Evolutionary conservation across 2,329 filamentous ascomycete genomes (phyloP).

Genomic region (Lasiodiplodia citricola): DNA sequence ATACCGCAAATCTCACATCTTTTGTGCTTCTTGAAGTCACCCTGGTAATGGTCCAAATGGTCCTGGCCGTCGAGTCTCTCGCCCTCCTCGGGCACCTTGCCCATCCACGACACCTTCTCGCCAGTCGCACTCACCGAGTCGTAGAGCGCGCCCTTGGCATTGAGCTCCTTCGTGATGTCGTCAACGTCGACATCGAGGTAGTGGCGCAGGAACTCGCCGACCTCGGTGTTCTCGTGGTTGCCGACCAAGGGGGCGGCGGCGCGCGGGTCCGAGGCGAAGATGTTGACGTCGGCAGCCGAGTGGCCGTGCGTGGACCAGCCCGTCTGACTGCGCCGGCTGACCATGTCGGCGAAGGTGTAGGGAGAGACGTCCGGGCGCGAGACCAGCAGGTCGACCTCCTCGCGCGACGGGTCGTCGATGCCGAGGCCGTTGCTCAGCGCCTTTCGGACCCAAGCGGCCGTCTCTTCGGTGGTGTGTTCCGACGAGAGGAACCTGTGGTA

Average conservation of each 20-base stretch:
- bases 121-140: constrained; percentile 38
- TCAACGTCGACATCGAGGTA: constrained; percentile 84
- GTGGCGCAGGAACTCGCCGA: constrained; percentile 78
- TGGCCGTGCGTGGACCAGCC: constrained; percentile 90
- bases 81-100: constrained; percentile 45
- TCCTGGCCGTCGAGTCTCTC: constrained; percentile 52
- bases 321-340: constrained; percentile 84
- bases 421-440: constrained; percentile 76
- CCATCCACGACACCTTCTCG: constrained; percentile 49
- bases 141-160: constrained; percentile 55
- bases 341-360: constrained; percentile 78
- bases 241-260: constrained; percentile 70
- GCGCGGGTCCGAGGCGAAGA: constrained; percentile 79
- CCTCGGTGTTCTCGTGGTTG: constrained; percentile 94
- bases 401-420: constrained; percentile 72
- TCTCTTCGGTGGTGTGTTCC: constrained; percentile 38
- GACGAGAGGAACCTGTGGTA: constrained; percentile 64
- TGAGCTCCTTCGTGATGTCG: constrained; percentile 76
- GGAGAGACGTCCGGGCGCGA: constrained; percentile 61
- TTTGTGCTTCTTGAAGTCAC: constrained; percentile 33
- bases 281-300: constrained; percentile 87
- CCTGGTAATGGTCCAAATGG: constrained; percentile 41
- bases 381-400: constrained; percentile 72
- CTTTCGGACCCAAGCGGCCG: constrained; percentile 67
- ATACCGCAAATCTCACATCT: constrained; percentile 28